Evolutionary conservation across 805 yeast genomes (phyloP).

Genomic region (Cyberlindnera nakhonratchasimensis): DNA sequence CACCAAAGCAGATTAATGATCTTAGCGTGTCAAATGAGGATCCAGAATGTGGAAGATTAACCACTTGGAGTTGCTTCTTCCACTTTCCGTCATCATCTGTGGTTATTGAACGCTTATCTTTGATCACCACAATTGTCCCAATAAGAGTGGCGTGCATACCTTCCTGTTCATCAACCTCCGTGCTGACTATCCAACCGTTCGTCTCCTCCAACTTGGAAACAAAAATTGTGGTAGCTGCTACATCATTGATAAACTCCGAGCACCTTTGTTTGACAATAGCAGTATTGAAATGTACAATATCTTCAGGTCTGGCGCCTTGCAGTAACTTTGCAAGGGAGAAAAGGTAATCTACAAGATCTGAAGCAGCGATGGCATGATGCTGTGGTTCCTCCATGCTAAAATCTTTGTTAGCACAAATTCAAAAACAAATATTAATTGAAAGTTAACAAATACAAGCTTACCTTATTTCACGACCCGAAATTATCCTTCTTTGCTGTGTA

Average conservation of each 20-base stretch:
- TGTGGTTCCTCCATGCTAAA: slow-evolving; percentile 8
- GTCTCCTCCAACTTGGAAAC: slow-evolving; percentile 17
- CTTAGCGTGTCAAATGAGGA: slow-evolving; percentile 49
- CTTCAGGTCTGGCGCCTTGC: slow-evolving; percentile 28
- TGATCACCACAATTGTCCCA: slow-evolving; percentile 40
- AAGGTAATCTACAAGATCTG: slow-evolving; percentile 25
- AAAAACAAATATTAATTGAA: too few relatives aligned
- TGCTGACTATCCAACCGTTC: slow-evolving; percentile 15
- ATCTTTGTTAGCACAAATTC: not conserved
- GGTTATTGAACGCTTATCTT: slow-evolving; percentile 35
- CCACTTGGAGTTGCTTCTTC: slow-evolving; percentile 32
- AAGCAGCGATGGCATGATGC: slow-evolving; percentile 6
- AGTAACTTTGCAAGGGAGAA: slow-evolving; percentile 29
- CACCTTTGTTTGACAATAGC: slow-evolving; percentile 14
- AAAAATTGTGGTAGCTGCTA: slow-evolving; percentile 26
- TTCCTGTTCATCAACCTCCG: slow-evolving; percentile 12
- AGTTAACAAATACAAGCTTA: too few relatives aligned
- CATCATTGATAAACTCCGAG: slow-evolving; percentile 20
- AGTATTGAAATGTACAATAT: slow-evolving; percentile 28
- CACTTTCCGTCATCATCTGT: slow-evolving; percentile 20
- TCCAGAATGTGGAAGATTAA: slow-evolving; percentile 33
- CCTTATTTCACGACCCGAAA: not conserved
- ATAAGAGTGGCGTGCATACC: slow-evolving; percentile 5
- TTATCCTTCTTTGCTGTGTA: not conserved
- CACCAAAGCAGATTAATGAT: slow-evolving; percentile 56